phyloP scores from a whole-genome alignment of 1,284 basidiomycete species.

The Leccinum olivaceoglutinosum region DNA sequence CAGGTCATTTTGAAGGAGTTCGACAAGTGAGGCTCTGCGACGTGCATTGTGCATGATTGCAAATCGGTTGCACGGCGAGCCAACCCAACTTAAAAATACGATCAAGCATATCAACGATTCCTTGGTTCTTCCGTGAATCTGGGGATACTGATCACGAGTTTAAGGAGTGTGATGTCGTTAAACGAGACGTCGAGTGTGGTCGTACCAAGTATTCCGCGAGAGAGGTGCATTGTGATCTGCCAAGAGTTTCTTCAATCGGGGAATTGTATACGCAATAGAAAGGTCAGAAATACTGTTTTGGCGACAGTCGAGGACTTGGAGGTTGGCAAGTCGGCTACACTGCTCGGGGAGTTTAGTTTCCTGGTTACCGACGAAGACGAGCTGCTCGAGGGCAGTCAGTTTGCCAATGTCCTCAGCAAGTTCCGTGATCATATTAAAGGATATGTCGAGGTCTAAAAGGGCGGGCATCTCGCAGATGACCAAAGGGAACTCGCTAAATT shows the following conservation, averaged over 20 bases:
- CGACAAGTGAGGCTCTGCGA: too few species aligned
- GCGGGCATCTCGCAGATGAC: constrained; percentile 74
- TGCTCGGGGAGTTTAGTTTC: constrained; percentile 68
- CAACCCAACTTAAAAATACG: too few species aligned
- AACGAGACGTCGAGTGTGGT: constrained; percentile 61
- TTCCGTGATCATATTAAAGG: constrained; percentile 87
- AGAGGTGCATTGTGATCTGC: constrained; percentile 83
- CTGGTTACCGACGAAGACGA: constrained; percentile 89
- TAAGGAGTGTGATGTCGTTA: constrained; percentile 85
- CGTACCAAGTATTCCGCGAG: constrained; percentile 56
- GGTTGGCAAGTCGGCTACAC: constrained; percentile 54
- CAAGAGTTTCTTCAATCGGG: constrained; percentile 58
- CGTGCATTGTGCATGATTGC: too few species aligned
- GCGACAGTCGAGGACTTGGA: constrained; percentile 77
- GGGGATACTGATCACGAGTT: constrained; percentile 23
- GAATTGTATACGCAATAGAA: constrained; percentile 62
- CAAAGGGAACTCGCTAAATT: constrained; percentile 77
- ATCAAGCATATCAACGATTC: too few species aligned
- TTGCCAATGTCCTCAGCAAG: constrained; percentile 80
- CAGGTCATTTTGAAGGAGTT: too few species aligned
- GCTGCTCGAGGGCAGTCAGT: constrained; percentile 63
- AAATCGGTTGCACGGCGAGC: too few species aligned
- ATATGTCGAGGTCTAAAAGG: constrained; percentile 86
- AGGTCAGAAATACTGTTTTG: constrained; percentile 80
- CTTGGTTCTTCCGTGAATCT: too few species aligned